Percentiles rank a stretch among this genome's conserved stretches.
phyloP scores from a whole-genome alignment of 2,329 filamentous ascomycete species.

The Venturia nashicola region DNA sequence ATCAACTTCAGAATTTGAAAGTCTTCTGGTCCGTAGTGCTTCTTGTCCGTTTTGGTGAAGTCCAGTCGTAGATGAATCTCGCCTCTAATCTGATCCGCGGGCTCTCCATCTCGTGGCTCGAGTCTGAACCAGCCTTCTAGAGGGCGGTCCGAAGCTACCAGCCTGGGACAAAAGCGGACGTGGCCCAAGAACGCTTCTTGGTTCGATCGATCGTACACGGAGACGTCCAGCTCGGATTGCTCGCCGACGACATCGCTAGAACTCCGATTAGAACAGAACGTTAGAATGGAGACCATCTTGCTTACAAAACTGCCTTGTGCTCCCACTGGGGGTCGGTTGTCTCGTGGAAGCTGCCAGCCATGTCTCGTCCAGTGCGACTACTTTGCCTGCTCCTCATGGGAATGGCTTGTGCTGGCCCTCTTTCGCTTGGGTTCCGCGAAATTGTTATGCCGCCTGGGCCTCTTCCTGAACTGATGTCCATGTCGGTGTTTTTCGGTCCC shows the following conservation, averaged over 20 bases:
- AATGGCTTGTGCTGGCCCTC: conserved; percentile 82
- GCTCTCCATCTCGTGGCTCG: conserved; percentile 66
- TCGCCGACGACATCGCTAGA: conserved; percentile 81
- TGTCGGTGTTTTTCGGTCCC: conserved; percentile 47
- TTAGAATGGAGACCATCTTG: conserved; percentile 16
- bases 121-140: conserved; percentile 79
- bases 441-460: conserved; percentile 31
- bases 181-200: conserved; percentile 89
- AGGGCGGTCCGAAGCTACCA: conserved; percentile 55
- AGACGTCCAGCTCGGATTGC: conserved; percentile 82
- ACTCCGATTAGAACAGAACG: conserved; percentile 3
- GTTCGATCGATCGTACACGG: conserved; percentile 76
- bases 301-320: conserved; percentile 89
- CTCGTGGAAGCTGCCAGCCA: conserved; percentile 36
- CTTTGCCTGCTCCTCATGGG: conserved; percentile 95
- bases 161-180: conserved; percentile 64
- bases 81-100: conserved; percentile 61
- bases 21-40: conserved; percentile 85
- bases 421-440: conserved; percentile 53
- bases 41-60: conserved; percentile 80
- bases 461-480: neutral
- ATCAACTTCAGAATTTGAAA: conserved; percentile 95
- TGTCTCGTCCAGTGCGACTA: conserved; percentile 64
- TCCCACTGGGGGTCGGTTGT: conserved; percentile 89
- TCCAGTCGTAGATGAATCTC: conserved; percentile 80